phyloP scores from a whole-genome alignment of 2,329 filamentous ascomycete genomes.

The Colletotrichum sp. region DNA sequence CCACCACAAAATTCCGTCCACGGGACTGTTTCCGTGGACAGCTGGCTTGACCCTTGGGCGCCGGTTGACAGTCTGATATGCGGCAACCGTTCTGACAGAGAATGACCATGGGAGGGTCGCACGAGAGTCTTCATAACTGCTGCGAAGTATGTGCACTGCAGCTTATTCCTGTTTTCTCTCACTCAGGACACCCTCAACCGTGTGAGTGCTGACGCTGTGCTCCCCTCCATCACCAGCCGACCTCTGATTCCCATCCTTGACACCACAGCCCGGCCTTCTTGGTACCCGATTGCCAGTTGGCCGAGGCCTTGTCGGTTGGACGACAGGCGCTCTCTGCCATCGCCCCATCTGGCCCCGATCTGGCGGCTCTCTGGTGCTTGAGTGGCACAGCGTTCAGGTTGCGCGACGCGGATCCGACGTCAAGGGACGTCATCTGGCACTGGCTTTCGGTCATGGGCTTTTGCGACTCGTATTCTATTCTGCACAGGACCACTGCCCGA shows the following conservation, averaged over 20 bases:
- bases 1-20: conserved; percentile 1
- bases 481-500: neutral
- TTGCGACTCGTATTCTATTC: neutral
- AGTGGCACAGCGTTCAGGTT: neutral
- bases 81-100: neutral
- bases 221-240: neutral
- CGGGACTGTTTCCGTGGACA: neutral
- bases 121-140: neutral
- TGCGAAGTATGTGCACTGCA: neutral
- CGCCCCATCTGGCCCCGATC: neutral
- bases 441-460: neutral
- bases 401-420: neutral
- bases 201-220: neutral
- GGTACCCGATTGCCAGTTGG: neutral
- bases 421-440: neutral
- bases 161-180: neutral
- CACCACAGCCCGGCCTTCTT: neutral
- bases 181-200: neutral
- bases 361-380: neutral
- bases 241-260: neutral
- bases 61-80: neutral
- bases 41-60: neutral
- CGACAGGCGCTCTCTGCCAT: neutral
- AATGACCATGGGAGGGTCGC: neutral
- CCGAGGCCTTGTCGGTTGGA: neutral